Conservation (phyloP, 352 stramenopile genomes). For the Elongisporangium anandrum region DNA sequence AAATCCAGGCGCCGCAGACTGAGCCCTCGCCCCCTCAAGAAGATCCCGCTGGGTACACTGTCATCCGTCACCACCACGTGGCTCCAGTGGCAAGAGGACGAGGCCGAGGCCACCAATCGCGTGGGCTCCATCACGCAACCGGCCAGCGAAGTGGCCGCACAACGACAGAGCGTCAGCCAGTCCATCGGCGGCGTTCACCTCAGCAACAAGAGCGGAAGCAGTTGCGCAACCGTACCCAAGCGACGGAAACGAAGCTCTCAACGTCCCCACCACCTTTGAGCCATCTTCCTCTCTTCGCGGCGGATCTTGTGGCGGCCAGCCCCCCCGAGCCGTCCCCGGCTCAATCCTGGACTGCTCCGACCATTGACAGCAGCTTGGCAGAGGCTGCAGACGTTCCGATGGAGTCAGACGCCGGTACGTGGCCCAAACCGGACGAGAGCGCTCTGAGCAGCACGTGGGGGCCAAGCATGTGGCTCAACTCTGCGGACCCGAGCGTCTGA, state of each 20-base stretch:
- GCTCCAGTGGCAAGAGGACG: background rate
- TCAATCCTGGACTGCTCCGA: background rate
- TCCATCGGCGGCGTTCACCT: constrained; percentile 8
- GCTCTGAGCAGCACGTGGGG: background rate
- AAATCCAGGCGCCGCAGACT: constrained; percentile 11
- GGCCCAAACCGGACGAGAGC: background rate
- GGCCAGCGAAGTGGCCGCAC: constrained; percentile 2
- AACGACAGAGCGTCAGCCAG: constrained; percentile 7
- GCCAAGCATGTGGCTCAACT: background rate
- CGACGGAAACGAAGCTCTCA: background rate
- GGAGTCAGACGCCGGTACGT: background rate
- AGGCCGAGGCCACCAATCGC: constrained; percentile 13
- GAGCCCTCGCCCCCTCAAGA: constrained; percentile 6
- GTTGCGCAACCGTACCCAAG: constrained; percentile 11
- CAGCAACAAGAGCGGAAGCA: constrained; percentile 1
- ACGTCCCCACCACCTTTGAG: background rate
- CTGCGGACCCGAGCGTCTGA: background rate
- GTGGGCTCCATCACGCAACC: constrained; percentile 7
- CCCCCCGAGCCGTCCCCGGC: too few species aligned
- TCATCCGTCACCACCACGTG: constrained; percentile 30
- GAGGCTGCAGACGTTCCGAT: background rate
- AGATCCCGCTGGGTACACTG: constrained; percentile 49
- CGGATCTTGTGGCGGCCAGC: background rate
- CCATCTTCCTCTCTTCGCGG: background rate
- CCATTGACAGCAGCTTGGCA: background rate